Evolutionary conservation across 192 early-diverging fungal genomes (phyloP), one percentile per base, ranked within the genome.

Genomic region (Chytriomyces hyalinus): DNA sequence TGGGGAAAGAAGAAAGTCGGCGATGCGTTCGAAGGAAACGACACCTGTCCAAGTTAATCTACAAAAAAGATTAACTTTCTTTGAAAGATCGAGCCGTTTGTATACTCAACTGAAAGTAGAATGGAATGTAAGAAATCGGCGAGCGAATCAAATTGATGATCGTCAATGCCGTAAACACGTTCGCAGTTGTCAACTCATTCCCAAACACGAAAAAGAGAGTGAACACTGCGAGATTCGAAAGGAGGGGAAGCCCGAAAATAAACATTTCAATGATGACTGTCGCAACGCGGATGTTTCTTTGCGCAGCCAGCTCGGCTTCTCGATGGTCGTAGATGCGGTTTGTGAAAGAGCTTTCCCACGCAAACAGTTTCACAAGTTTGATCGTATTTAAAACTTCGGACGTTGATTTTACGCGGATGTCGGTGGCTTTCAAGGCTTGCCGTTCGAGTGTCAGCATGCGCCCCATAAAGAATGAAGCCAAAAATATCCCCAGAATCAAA

Each of bases 321-420:
- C 88, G 79, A 73, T 86, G 26, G 70, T 80, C 85, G 1, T 85
- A 81, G 7, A 97, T 85, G 47, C 89, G 87, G 24, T 88, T 80
- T 46, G 88, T 77, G n/a, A 43, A 87, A 46, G 60, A 82, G 11
- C 68, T 26, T 72, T 92, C 90, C 90, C 90, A 92, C 2, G 88
- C 88, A 74, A 90, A 91, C 62, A 90, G 87, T 75, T 93, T 93
- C 79, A 93, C 87, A 51, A 92, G 87, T 28, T 89, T 88, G 80
- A 93, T 93, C 9, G 90, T 89, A 22, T 81, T 75, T 28, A 93
- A 68, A 43, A 90, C 81, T 59, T 93, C 92, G 61, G 91, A 86
- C 0, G 86, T 92, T 0, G 87, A 68, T 28, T 91, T 90, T 66
- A 93, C 90, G 59, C 92, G 88, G 22, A 75, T 77, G 77, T 93